A percentile compares a stretch with the other conserved stretches of the same genome.
Evolutionary conservation across 768 basidiomycete genomes (phyloP).

Genomic region (Russula sp.): DNA sequence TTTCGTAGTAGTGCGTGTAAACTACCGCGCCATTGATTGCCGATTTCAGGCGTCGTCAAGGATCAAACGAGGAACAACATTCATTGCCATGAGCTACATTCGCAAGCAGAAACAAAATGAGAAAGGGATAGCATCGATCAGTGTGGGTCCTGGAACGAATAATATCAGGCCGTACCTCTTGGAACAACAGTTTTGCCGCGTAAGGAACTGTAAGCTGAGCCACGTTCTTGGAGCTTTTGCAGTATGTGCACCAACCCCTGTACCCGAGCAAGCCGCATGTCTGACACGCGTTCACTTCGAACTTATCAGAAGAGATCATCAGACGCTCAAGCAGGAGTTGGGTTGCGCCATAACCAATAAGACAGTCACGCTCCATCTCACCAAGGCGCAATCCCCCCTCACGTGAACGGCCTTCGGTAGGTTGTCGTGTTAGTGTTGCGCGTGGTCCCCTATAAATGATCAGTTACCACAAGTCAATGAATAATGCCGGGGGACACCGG

Average conservation of each 20-base stretch:
- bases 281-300: slow-evolving; percentile 93
- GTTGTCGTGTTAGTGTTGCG: slow-evolving; percentile 93
- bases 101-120: not conserved
- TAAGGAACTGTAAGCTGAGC: slow-evolving; percentile 94
- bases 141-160: not conserved
- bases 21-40: not conserved
- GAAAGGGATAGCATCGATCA: slow-evolving; percentile 5
- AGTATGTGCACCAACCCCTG: slow-evolving; percentile 95
- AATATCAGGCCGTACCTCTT: slow-evolving; percentile 51
- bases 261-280: slow-evolving; percentile 93
- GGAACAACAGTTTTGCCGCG: slow-evolving; percentile 88
- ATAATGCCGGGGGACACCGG: not conserved
- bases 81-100: slow-evolving; percentile 89
- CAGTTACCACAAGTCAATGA: not conserved
- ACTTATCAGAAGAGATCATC: slow-evolving; percentile 99
- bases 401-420: slow-evolving; percentile 95
- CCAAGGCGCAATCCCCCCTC: slow-evolving; percentile 96
- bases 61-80: slow-evolving; percentile 83
- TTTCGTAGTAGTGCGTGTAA: not conserved
- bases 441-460: slow-evolving; percentile 68
- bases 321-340: slow-evolving; percentile 93
- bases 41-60: slow-evolving; percentile 62
- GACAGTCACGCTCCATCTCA: slow-evolving; percentile 99
- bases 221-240: slow-evolving; percentile 96
- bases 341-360: slow-evolving; percentile 97